A percentile compares a stretch with the other conserved stretches of the same genome.
These are phyloP conservation scores for Zarea fungicola DNA, from an alignment of 2,329 filamentous ascomycete genomes.

Conservation along the genomic window DNA sequence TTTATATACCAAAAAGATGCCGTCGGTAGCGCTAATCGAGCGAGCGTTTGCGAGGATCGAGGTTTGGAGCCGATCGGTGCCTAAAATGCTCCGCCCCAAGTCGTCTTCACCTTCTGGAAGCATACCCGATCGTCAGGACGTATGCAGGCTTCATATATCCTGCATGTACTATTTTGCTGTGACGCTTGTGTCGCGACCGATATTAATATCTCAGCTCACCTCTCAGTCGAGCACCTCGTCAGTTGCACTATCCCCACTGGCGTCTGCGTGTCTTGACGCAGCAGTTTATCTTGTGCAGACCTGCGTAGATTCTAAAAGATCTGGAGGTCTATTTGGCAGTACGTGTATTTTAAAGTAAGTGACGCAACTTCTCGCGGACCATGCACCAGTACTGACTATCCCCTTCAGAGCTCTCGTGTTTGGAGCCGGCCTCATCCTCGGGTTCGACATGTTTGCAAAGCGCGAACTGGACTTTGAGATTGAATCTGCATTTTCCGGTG, in stretches of 20 bases:
- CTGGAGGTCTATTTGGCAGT: conserved; percentile 42
- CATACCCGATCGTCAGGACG: conserved; percentile 21
- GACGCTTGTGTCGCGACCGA: conserved; percentile 50
- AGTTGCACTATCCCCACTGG: conserved; percentile 32
- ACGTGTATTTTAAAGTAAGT: conserved; percentile 56
- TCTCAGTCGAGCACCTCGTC: conserved; percentile 27
- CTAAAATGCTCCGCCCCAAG: conserved; percentile 26
- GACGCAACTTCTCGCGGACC: neutral
- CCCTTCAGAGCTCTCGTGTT: conserved; percentile 50
- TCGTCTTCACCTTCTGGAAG: conserved; percentile 21
- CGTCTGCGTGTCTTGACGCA: conserved; percentile 50
- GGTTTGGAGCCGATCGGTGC: conserved; percentile 40
- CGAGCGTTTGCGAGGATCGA: conserved; percentile 37
- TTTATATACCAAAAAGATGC: conserved; percentile 35
- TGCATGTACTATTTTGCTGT: conserved; percentile 56
- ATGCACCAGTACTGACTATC: neutral
- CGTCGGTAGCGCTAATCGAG: conserved; percentile 30
- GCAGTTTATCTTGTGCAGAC: conserved; percentile 51
- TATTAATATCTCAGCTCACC: conserved; percentile 46
- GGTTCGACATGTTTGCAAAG: conserved; percentile 51
- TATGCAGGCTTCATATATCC: conserved; percentile 49
- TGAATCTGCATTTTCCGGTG: conserved; percentile 44
- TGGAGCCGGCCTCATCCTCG: conserved; percentile 51
- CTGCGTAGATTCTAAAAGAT: conserved; percentile 42
- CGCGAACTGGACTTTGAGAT: conserved; percentile 38